Evolutionary conservation across 2,329 filamentous ascomycete genomes (phyloP).

Genomic region (Emergomyces africanus): DNA sequence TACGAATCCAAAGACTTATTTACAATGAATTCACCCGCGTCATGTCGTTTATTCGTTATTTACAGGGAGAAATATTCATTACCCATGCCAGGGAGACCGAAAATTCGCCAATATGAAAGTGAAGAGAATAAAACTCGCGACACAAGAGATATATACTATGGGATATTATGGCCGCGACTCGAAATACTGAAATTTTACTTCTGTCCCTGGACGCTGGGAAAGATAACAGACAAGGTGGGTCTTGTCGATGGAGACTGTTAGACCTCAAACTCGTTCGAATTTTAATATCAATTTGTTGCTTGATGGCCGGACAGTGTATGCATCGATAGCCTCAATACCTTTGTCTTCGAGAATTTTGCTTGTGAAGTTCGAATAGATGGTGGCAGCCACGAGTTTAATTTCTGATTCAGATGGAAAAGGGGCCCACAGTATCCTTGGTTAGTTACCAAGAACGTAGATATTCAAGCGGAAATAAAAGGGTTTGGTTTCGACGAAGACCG

Average conservation of each 20-base stretch:
- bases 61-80: not conserved
- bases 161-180: not conserved
- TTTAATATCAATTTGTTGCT: constrained; percentile 47
- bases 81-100: not conserved
- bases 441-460: not conserved
- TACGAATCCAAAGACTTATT: not conserved
- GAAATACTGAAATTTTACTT: not conserved
- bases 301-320: constrained; percentile 48
- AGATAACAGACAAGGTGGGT: not conserved
- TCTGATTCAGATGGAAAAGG: constrained; percentile 33
- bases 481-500: not conserved
- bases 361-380: constrained; percentile 56
- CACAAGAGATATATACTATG: not conserved
- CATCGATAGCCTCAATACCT: constrained; percentile 52
- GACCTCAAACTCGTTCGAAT: constrained; percentile 30
- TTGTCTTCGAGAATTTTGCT: constrained; percentile 49
- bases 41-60: not conserved
- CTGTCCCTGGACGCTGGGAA: not conserved
- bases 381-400: constrained; percentile 58
- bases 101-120: not conserved
- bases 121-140: not conserved
- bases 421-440: not conserved
- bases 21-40: not conserved
- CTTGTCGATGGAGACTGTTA: not conserved
- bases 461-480: not conserved